phyloP scores from a whole-genome alignment of 2,329 filamentous ascomycete species.

The Paecilomyces niveus region DNA sequence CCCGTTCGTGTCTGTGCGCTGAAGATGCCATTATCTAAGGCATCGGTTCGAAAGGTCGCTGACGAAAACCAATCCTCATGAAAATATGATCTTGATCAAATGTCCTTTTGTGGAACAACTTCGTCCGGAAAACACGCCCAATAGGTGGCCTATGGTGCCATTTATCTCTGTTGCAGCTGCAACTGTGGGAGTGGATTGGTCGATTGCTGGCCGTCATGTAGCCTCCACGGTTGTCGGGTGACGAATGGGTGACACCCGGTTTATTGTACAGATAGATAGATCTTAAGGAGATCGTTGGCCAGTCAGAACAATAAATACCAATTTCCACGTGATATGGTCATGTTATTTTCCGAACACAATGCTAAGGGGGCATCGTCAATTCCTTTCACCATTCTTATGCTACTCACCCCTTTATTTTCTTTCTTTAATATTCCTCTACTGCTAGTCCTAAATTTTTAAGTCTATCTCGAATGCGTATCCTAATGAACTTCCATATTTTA shows the following conservation, averaged over 20 bases:
- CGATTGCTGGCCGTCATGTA: neutral
- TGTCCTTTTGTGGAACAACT: neutral
- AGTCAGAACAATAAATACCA: neutral
- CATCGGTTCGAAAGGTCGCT: neutral
- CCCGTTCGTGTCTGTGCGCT: neutral
- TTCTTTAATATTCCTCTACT: neutral
- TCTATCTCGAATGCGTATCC: neutral
- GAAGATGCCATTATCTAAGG: neutral
- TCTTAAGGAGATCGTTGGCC: neutral
- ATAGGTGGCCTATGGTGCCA: neutral
- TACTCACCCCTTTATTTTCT: conserved; percentile 11
- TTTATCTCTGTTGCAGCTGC: neutral
- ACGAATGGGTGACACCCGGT: neutral
- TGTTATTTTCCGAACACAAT: conserved; percentile 12
- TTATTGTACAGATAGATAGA: neutral
- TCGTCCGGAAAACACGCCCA: neutral
- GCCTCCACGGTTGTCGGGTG: neutral
- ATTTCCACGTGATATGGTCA: conserved; percentile 9
- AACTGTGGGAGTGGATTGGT: neutral
- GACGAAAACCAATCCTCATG: neutral
- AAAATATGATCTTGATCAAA: neutral
- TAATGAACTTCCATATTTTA: neutral
- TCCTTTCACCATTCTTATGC: conserved; percentile 3
- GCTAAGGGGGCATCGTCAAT: conserved; percentile 12
- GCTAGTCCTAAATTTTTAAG: neutral